Base-by-base conservation (phyloP, 345 rosid species). In the Cardamine resedifolia region DNA sequence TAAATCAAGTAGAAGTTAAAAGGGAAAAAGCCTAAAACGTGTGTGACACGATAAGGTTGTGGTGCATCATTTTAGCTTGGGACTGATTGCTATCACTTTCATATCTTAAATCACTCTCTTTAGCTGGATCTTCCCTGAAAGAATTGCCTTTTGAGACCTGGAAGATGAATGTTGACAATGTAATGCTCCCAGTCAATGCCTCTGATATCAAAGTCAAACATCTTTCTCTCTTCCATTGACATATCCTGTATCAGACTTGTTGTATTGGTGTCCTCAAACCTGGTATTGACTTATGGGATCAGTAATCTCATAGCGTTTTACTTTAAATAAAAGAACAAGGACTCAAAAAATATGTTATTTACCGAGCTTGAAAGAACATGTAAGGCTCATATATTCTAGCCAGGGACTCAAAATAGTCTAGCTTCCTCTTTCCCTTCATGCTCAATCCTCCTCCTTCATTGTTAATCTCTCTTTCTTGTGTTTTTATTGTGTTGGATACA, bases 131-230 rank as follows among this genome's bases (percentile, higher is more conserved):
- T 41, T 75, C 10, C 0, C 2, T 16, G 31, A 33, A 67, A 50
- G 21, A 10, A 10, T 10, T 50, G 4, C 16, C 12, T 58, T 16
- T 59, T 68, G 72, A 77, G 41, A 48, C 61, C 77, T 11, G 83
- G 85, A 33, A 84, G 71, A 61, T 82, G 85, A 62, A 74, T 27
- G 10, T 76, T 67, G 7, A 48, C 27, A 27, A 86, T 43, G 70
- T 75, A 82, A 68, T 82, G 27, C 66, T 69, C 36, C 84, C 85
- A 86, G 43, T 78, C 72, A 49, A 84, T 70, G 72, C 52, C 31
- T 31, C 51, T 67, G n/a, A 65, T 7, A 49, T 84, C 74, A 1
- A 81, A 64, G 2, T 60, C 74, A 48, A 81, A 83, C 19, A 28
- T 71, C 19, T 27, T 53, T 58, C 7, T 57, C 74, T 83, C 90